Base-by-base conservation (phyloP, 148 eudicot species). In the Mesembryanthemum crystallinum region DNA sequence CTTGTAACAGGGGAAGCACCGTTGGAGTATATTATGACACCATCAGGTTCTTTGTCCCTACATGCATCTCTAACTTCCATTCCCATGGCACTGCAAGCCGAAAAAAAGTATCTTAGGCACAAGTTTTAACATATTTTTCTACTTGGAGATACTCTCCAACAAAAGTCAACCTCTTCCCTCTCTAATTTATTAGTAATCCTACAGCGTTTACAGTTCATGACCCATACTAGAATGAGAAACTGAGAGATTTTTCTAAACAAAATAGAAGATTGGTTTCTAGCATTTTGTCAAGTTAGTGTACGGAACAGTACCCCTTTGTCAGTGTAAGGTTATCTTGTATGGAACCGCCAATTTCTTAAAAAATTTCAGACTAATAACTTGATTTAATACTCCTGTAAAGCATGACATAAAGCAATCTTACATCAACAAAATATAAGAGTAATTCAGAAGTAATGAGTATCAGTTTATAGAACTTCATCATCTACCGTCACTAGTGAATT, bases 1-100 rank as follows among this genome's bases (percentile, higher is more conserved):
- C 71, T 76, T 66, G 80, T 63, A 77, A 65, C 86, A 71, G 58
- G 81, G n/a, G 85, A 78, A 78, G 66, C 75, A 25, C 43, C 84
- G 45, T 52, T 77, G 23, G 90, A 51, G 72, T 78, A 83, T 32
- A 78, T 67, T 70, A 85, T 78, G 80, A 84, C 80, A 79, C 82
- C 78, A 71, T 88, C 89, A 47, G 87, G 87, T 78, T 88, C 90
- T 79, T 84, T 88, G 75, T 87, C 90, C 60, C 76, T 77, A 83
- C 89, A 89, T 76, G 81, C 69, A 73, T 87, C 89, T 69, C 77
- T 82, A 62, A 85, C 83, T 75, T 86, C 91, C 87, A 88, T 79
- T 21, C 82, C 93, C 92, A 89, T 87, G 18, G 8, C 73, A 79
- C 89, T 90, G 86, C 82, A 80, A 73, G 64, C 28, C 24, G 24